Evolutionary conservation across 169 alveolate genomes (phyloP).

Genomic region (Cryptosporidium sp.): DNA sequence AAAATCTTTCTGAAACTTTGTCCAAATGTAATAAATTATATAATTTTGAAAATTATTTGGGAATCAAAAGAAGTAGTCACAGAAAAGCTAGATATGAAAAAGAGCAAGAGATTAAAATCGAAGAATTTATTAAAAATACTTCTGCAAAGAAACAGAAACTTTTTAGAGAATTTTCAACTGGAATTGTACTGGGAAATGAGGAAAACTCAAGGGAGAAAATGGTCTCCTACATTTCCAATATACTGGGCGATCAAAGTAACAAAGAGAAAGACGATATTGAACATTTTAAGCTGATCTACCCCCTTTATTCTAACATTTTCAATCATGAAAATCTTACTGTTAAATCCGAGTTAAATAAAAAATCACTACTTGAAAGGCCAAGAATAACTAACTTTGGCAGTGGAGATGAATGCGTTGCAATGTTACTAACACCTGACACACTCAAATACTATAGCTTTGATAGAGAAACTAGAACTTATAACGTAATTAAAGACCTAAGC

Average conservation of each 20-base stretch:
- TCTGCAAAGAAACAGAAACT: constrained; percentile 50
- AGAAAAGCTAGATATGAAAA: neutral
- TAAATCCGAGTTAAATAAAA: constrained; percentile 6
- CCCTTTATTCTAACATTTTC: constrained; percentile 51
- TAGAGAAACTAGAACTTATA: neutral
- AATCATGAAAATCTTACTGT: constrained; percentile 13
- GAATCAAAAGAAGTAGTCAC: neutral
- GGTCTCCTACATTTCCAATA: constrained; percentile 8
- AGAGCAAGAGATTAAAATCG: neutral
- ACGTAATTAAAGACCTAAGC: neutral
- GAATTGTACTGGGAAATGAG: constrained; percentile 37
- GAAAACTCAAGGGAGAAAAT: constrained; percentile 30
- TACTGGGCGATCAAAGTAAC: neutral
- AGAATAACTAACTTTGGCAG: neutral
- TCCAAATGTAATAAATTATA: constrained; percentile 10
- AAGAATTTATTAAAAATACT: constrained; percentile 1
- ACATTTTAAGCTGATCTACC: constrained; percentile 5
- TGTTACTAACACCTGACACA: constrained; percentile 20
- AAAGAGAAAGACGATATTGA: constrained; percentile 17
- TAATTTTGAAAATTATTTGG: neutral
- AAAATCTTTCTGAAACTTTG: neutral
- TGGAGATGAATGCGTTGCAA: constrained; percentile 47
- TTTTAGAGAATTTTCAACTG: constrained; percentile 46
- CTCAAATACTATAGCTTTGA: neutral
- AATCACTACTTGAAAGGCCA: neutral